Evolutionary conservation across 2,329 filamentous ascomycete genomes (phyloP).

Genomic region (Chaetomium olivaceum): DNA sequence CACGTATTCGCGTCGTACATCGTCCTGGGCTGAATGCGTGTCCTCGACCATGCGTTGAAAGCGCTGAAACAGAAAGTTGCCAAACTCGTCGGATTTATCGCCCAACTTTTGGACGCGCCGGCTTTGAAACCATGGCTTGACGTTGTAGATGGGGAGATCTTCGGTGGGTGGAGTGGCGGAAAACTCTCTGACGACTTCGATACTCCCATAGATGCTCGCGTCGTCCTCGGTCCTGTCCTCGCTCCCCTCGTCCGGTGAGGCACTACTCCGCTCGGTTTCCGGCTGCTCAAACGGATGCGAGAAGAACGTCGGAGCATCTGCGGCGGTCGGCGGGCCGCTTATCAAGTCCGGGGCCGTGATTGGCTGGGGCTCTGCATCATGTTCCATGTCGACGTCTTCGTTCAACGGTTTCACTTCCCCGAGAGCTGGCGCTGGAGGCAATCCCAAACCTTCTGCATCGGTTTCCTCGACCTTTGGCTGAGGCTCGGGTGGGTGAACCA

Average conservation of each 20-base stretch:
- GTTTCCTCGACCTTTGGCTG: conserved; percentile 46
- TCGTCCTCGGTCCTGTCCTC: conserved; percentile 58
- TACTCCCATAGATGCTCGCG: conserved; percentile 52
- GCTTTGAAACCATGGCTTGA: conserved; percentile 52
- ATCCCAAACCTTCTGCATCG: conserved; percentile 41
- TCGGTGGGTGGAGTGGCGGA: conserved; percentile 58
- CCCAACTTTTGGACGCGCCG: conserved; percentile 46
- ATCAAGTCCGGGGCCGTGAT: conserved; percentile 19
- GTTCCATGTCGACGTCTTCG: conserved; percentile 43
- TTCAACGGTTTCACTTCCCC: conserved; percentile 30
- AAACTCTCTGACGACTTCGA: conserved; percentile 52
- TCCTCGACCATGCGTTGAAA: conserved; percentile 46
- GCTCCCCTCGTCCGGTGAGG: conserved; percentile 53
- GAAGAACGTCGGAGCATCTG: conserved; percentile 23
- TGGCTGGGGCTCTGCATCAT: conserved; percentile 33
- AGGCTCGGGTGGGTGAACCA: conserved; percentile 28
- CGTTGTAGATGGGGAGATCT: conserved; percentile 51
- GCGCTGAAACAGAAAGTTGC: conserved; percentile 49
- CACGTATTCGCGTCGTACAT: conserved; percentile 46
- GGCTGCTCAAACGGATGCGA: conserved; percentile 25
- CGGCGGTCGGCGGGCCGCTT: conserved; percentile 31
- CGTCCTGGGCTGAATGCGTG: conserved; percentile 43
- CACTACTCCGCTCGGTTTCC: conserved; percentile 43
- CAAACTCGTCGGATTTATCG: conserved; percentile 43
- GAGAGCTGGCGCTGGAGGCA: conserved; percentile 34